Base-by-base conservation (phyloP, 108 stramenopile species). In the Conticribra weissflogii region DNA sequence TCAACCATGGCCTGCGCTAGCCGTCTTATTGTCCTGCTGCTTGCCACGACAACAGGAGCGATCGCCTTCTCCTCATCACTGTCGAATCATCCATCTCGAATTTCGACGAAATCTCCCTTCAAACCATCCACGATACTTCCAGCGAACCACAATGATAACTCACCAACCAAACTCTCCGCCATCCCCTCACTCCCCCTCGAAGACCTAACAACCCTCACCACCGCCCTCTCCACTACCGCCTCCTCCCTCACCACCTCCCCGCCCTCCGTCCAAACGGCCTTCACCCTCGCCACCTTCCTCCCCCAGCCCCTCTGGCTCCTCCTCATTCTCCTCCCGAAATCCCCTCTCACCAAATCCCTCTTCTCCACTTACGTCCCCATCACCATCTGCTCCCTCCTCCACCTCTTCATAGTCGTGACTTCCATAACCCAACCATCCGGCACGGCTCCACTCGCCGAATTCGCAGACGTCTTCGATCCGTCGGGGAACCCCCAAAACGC, bases 401-500 rank as follows among this genome's bases (percentile, higher is more conserved):
- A 96, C 63, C 82, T 96, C 33, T 85, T 85, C 54, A 89, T 96
- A 53, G 95, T 96, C 22, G 59, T 69, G 21, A 71, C 86, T 7
- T 91, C 91, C 25, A 85, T 89, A 59, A 73, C 71, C 8, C 77
- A 84, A 44, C 84, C 88, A 14, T 83, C 64, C 59, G 86, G 84
- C 2, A 90, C 89, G 23, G 92, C 91, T 9, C 95, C 92, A 1
- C 79, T 96, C 31, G 81, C 81, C 2, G 90, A 92, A 78, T 96
- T 94, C 59, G 85, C 82, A 15, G 84, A 90, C 55, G 95, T 96
- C 8, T 96, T 96, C 66, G 91, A 96, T 74, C 91, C 91, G 21
- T 54, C 78, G 14, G 90, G 90, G 15, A 85, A 88, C 59, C 85
- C 89, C 2, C 95, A 96, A 67, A 69, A 61, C 16, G 92, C 92